Conservation (phyloP, 176 grass and related monocot species). For the Musa acuminata region DNA sequence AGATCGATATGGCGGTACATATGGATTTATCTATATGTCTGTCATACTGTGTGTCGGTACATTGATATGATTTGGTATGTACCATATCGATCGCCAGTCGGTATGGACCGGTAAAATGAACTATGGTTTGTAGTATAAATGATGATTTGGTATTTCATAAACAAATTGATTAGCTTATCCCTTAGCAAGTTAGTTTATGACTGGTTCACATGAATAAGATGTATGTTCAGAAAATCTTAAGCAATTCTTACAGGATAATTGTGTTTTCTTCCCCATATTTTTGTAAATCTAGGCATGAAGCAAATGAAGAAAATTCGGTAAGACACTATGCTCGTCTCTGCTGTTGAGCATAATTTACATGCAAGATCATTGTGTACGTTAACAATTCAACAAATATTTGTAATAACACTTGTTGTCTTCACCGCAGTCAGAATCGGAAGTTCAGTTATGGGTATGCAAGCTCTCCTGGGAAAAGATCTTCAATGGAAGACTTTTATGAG, state of each 20-base stretch:
- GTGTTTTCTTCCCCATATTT: background rate
- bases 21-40: no score
- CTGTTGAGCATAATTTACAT: background rate
- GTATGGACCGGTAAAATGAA: no score
- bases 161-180: no score
- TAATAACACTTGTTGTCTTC: background rate
- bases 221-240: no score
- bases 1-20: no score
- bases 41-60: no score
- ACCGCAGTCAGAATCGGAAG: background rate
- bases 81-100: no score
- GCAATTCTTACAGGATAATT: background rate
- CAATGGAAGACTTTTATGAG: slow-evolving; percentile 2
- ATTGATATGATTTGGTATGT: no score
- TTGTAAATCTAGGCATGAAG: background rate
- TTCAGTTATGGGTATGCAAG: slow-evolving; percentile 1
- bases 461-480: background rate
- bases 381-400: background rate
- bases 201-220: no score
- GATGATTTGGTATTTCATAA: no score
- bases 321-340: background rate
- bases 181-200: no score
- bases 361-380: background rate
- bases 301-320: background rate
- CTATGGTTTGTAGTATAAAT: no score